Percentiles rank a stretch among this genome's conserved stretches.
Conservation (phyloP, 2,329 filamentous ascomycete species). For the Fusarium sacchari region DNA sequence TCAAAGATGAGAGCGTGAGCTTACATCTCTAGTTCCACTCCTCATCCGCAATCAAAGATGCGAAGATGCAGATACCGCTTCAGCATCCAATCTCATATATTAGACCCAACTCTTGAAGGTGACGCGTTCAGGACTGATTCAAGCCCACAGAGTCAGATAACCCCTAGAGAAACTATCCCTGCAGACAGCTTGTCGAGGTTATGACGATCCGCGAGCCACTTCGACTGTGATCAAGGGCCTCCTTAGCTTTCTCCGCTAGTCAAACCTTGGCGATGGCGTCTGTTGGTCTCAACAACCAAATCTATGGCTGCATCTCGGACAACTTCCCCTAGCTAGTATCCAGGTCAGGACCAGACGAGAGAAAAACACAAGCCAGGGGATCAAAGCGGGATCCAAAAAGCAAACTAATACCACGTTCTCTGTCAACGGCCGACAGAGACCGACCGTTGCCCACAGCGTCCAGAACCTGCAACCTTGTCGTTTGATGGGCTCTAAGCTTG, state of each 20-base stretch:
- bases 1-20: neutral
- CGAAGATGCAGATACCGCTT: neutral
- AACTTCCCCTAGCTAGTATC: slow-evolving; percentile 37
- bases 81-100: neutral
- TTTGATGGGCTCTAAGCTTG: slow-evolving; percentile 1
- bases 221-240: slow-evolving; percentile 32
- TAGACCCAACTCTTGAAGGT: neutral
- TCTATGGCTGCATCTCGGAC: slow-evolving; percentile 37
- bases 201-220: slow-evolving; percentile 39
- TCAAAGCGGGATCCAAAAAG: slow-evolving; percentile 22
- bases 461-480: slow-evolving; percentile 24
- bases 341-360: slow-evolving; percentile 4
- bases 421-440: slow-evolving; percentile 37
- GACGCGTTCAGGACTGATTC: slow-evolving; percentile 13
- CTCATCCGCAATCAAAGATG: neutral
- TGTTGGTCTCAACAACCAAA: slow-evolving; percentile 24
- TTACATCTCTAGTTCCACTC: neutral
- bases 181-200: slow-evolving; percentile 27
- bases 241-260: slow-evolving; percentile 32
- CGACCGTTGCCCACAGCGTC: slow-evolving; percentile 30
- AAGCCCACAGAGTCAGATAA: slow-evolving; percentile 24
- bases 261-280: slow-evolving; percentile 33
- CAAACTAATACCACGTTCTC: slow-evolving; percentile 12
- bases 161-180: slow-evolving; percentile 16
- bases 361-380: slow-evolving; percentile 15